A percentile compares a stretch with the other conserved stretches of the same genome.
Evolutionary conservation across 1,284 basidiomycete genomes (phyloP).

Genomic region (Fistulinella cinereoalba): DNA sequence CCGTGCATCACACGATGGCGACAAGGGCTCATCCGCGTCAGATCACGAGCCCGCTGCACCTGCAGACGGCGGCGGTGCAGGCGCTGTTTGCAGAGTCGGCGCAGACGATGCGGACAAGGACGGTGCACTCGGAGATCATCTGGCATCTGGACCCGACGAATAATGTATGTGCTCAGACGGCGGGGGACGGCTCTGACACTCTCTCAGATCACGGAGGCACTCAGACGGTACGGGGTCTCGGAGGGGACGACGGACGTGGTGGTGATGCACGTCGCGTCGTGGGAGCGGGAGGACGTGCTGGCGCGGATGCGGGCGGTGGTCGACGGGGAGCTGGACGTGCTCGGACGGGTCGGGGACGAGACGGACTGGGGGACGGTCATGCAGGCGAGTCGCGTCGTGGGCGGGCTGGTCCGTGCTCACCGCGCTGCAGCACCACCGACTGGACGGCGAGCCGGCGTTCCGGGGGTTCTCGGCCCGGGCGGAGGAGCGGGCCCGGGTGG

Average conservation of each 20-base stretch:
- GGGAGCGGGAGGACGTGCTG: conserved; percentile 41
- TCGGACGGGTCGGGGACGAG: conserved; percentile 47
- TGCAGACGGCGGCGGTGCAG: conserved; percentile 79
- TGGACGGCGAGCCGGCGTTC: conserved; percentile 53
- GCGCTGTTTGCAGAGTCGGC: conserved; percentile 70
- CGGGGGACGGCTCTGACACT: neutral
- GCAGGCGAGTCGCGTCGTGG: conserved; percentile 49
- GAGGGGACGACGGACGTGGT: conserved; percentile 65
- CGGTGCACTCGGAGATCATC: conserved; percentile 83
- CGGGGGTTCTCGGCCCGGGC: conserved; percentile 39
- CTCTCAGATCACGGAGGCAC: conserved; percentile 80
- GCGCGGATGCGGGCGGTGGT: conserved; percentile 55
- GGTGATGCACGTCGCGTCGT: conserved; percentile 64
- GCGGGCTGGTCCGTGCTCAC: neutral
- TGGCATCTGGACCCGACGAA: conserved; percentile 82
- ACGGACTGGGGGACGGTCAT: conserved; percentile 72
- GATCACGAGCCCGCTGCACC: conserved; percentile 73
- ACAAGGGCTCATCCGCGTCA: conserved; percentile 26
- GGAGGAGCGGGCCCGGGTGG: conserved; percentile 47
- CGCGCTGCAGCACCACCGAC: conserved; percentile 69
- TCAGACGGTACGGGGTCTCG: conserved; percentile 80
- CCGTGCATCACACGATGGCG: neutral
- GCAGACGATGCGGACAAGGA: conserved; percentile 64
- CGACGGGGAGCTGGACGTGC: conserved; percentile 48
- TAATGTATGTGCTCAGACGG: conserved; percentile 58